These are phyloP conservation scores for Leccinum obscurum DNA, from an alignment of 768 basidiomycete genomes.

Conservation along the genomic window DNA sequence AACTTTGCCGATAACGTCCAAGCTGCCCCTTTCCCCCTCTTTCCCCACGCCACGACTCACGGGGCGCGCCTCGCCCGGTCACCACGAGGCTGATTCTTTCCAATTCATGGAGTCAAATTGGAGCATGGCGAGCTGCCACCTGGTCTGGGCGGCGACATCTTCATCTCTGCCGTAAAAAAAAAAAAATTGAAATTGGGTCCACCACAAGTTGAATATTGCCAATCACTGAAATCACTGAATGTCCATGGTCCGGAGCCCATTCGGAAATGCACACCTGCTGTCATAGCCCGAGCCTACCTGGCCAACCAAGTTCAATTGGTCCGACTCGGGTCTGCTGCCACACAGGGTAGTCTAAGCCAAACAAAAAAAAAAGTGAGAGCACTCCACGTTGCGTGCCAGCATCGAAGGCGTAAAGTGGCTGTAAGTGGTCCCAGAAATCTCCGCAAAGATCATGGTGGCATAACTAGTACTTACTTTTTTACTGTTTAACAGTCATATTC, in stretches of 20 bases:
- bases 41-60: constrained; percentile 34
- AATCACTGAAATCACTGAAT: neutral
- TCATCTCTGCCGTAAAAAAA: constrained; percentile 7
- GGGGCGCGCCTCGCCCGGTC: neutral
- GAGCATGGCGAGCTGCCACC: neutral
- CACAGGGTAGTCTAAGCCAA: neutral
- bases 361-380: neutral
- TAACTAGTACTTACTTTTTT: too few relatives aligned
- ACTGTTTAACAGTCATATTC: neutral
- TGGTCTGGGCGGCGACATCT: neutral
- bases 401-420: neutral
- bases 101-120: constrained; percentile 2
- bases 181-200: neutral
- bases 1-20: neutral
- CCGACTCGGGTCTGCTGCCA: neutral
- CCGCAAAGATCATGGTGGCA: neutral
- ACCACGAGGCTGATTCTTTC: constrained; percentile 18
- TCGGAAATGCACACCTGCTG: neutral
- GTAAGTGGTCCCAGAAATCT: neutral
- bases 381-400: neutral
- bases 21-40: neutral
- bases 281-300: neutral
- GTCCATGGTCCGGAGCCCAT: neutral
- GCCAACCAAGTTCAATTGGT: neutral
- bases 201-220: neutral